These are phyloP conservation scores for Wickerhamomyces kurtzmanii DNA, from an alignment of 805 yeast species.

Conservation along the genomic window DNA sequence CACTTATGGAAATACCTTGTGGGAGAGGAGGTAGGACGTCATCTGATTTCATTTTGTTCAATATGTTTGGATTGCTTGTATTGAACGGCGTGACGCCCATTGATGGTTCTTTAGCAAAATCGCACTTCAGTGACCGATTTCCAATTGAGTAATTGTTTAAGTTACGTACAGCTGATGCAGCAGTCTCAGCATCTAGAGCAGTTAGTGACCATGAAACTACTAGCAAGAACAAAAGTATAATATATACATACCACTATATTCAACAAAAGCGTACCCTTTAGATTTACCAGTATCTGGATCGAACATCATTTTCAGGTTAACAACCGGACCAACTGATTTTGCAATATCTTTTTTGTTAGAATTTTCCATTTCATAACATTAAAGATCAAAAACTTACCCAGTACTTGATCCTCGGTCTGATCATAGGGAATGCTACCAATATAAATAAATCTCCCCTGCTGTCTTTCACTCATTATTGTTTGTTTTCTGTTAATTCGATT, in stretches of 20 bases:
- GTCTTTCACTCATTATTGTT: constrained; percentile 5
- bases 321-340: constrained; percentile 81
- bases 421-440: constrained; percentile 89
- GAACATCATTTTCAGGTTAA: constrained; percentile 63
- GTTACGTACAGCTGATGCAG: constrained; percentile 85
- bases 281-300: constrained; percentile 87
- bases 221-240: not conserved
- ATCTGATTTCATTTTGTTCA: constrained; percentile 9
- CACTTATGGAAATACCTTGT: constrained; percentile 34
- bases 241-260: constrained; percentile 41
- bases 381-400: constrained; percentile 10
- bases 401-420: constrained; percentile 88
- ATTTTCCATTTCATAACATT: no score
- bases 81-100: constrained; percentile 4
- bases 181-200: constrained; percentile 70
- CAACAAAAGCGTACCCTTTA: constrained; percentile 84
- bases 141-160: constrained; percentile 74
- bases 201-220: no score
- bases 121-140: constrained; percentile 61
- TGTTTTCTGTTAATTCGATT: no score
- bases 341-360: constrained; percentile 46
- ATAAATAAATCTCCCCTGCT: constrained; percentile 42
- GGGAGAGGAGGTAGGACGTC: constrained; percentile 41
- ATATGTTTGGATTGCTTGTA: constrained; percentile 2
- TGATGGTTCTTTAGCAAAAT: constrained; percentile 49